Base-by-base conservation (phyloP, 2,329 filamentous ascomycete species). In the Alternaria postmessia region DNA sequence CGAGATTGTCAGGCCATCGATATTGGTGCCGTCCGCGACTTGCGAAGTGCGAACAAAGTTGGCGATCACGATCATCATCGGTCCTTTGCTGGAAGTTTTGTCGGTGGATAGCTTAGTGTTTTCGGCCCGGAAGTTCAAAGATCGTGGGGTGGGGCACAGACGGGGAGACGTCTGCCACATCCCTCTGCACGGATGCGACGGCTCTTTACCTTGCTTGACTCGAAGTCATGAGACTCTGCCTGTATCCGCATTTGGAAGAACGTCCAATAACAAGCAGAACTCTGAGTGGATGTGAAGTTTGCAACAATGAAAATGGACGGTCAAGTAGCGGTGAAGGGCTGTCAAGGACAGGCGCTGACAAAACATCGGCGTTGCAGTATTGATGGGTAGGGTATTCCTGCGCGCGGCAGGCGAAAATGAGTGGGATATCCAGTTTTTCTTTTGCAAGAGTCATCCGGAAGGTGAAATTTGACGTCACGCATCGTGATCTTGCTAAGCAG, bases 391-490 rank as follows among this genome's bases (percentile, higher is more conserved):
- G 53, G 54, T 39, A 44, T 22, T 49, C 38, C 24, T 59, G 34
- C 26, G 32, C 44, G 46, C 38, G 44, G 34, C 9, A 16, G 22
- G 22, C 51, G 51, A 54, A 46, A n/a, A 30, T 54, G 26, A 41
- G 53, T 49, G 51, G 49, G 41, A 58, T 44, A 28, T 39, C 14
- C 28, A 26, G 42, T 46, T 55, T 61, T 30, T 49, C 57, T 48
- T 20, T 53, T 42, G n/a, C 39, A n/a, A 24, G 46, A 52, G 41
- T 34, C 34, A 57, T 58, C 49, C 28, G 42, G 39, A 54, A 42
- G 46, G 20, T 20, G 41, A 46, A 48, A 38, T 16, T 44, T 71
- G 68, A 73, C 69, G 66, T 72, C 68, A 73, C 64, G 51, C 44
- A 70, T 70, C 63, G 65, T 64, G 65, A 65, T 68, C 55, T 42